Evolutionary conservation across 192 early-diverging fungal species (phyloP).

Genomic region (Kappamyces sp.): DNA sequence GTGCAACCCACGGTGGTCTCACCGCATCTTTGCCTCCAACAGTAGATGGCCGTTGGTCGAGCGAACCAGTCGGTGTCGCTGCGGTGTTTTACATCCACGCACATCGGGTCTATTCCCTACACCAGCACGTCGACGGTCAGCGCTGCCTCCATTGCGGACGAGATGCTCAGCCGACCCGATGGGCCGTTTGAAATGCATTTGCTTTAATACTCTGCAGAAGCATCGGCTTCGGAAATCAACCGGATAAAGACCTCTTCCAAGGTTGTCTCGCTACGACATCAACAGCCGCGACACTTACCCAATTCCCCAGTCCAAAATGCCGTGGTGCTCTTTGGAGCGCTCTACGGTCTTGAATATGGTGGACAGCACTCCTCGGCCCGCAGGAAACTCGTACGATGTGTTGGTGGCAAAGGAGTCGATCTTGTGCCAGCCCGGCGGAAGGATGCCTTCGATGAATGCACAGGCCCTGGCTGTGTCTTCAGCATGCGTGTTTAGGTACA

Average conservation of each 20-base stretch:
- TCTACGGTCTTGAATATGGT: slow-evolving; percentile 59
- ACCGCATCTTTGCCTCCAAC: no score
- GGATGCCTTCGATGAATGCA: slow-evolving; percentile 39
- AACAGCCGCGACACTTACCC: no score
- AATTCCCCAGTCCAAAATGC: slow-evolving; percentile 69
- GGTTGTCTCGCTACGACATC: no score
- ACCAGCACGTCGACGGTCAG: no score
- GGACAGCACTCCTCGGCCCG: slow-evolving; percentile 38
- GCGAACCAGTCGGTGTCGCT: no score
- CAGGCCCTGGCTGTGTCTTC: slow-evolving; percentile 24
- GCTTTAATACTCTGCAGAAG: slow-evolving; percentile 4
- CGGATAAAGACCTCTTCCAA: slow-evolving; percentile 71
- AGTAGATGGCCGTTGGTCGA: no score
- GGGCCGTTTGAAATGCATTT: no score
- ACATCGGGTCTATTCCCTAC: no score
- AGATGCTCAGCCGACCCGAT: no score
- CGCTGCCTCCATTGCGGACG: no score
- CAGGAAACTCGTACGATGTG: slow-evolving; percentile 62
- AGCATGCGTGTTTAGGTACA: slow-evolving; percentile 40
- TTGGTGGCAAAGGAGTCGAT: slow-evolving; percentile 49
- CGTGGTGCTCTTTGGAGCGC: slow-evolving; percentile 42
- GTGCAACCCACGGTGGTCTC: no score
- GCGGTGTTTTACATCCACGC: no score
- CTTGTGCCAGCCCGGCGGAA: slow-evolving; percentile 39
- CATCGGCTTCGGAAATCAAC: slow-evolving; percentile 26